Base-by-base conservation (phyloP, 768 basidiomycete species). In the Nidularia pulvinata region DNA sequence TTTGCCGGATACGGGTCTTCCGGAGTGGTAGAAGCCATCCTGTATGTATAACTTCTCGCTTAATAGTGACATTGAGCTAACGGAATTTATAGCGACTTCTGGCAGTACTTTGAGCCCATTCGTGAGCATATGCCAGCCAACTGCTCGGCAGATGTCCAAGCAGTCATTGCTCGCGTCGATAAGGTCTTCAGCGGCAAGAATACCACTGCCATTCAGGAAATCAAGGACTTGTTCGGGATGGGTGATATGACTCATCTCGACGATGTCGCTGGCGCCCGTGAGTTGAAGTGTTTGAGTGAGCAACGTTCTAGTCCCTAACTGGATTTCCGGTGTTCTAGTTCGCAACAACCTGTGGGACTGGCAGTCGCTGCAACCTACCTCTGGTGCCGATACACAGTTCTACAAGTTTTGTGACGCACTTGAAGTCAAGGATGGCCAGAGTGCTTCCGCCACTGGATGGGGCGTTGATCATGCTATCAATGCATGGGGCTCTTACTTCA, bases 81-180 rank as follows among this genome's bases (percentile, higher is more conserved):
- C 16, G 3, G 7, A 10, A 10, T 49, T 25, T 34, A 33, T 9
- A 80, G 80, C 13, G 74, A 86, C 62, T 86, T 82, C 61, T 88
- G 85, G 85, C 74, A 72, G 56, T 91, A 89, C 61, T 89, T 87
- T 65, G 87, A 88, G 55, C 88, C 87, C 11, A 81, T 88, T 57
- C 81, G 81, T 14, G 72, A 80, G 58, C 69, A 81, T 60, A 89
- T 89, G 86, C 84, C 88, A 2, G 48, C 61, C 57, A 91, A 91
- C 65, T 91, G 89, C 67, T 89, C 87, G 6, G 79, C 85, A 0
- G 89, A 91, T 59, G 77, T 89, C 33, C 71, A 87, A 63, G 78
- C 78, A 5, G 86, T 85, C 11, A 77, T 90, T 49, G 61, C 76
- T 5, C 77, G 86, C 58, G 68, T 89, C 37, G 89, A 90, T 60